Percentiles rank a stretch among this genome's conserved stretches.
phyloP scores from a whole-genome alignment of 208 protist species.

The Angomonas ambiguus region DNA sequence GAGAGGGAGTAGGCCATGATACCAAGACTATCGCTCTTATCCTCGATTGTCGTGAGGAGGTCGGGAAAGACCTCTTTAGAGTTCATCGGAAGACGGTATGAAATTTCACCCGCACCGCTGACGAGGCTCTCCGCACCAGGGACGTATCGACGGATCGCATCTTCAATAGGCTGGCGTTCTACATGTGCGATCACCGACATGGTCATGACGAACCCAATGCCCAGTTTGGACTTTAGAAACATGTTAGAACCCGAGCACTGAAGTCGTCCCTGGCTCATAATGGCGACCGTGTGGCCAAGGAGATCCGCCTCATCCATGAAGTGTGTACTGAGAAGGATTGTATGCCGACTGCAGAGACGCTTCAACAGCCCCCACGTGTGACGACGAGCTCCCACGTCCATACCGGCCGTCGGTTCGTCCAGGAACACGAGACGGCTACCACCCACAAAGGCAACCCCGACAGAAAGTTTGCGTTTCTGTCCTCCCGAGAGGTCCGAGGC shows the following conservation, averaged over 20 bases:
- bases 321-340: constrained; percentile 85
- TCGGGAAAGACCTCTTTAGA: constrained; percentile 32
- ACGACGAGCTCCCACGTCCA: constrained; percentile 80
- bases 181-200: constrained; percentile 22
- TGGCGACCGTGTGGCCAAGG: constrained; percentile 87
- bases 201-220: constrained; percentile 57
- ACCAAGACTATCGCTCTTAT: constrained; percentile 20
- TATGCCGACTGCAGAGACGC: constrained; percentile 35
- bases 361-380: constrained; percentile 80
- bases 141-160: constrained; percentile 26
- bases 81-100: constrained; percentile 48
- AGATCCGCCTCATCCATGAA: constrained; percentile 98
- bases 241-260: constrained; percentile 53
- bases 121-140: constrained; percentile 25
- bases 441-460: constrained; percentile 82
- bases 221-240: constrained; percentile 61
- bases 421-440: constrained; percentile 70
- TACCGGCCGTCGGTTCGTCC: constrained; percentile 87
- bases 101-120: constrained; percentile 32
- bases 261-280: constrained; percentile 75
- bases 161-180: constrained; percentile 17
- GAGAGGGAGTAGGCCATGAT: constrained; percentile 51
- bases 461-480: constrained; percentile 84
- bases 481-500: constrained; percentile 61
- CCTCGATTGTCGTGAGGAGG: constrained; percentile 40